A percentile compares a stretch with the other conserved stretches of the same genome.
phyloP scores from a whole-genome alignment of 2,329 filamentous ascomycete species.

The Nothophoma quercina region DNA sequence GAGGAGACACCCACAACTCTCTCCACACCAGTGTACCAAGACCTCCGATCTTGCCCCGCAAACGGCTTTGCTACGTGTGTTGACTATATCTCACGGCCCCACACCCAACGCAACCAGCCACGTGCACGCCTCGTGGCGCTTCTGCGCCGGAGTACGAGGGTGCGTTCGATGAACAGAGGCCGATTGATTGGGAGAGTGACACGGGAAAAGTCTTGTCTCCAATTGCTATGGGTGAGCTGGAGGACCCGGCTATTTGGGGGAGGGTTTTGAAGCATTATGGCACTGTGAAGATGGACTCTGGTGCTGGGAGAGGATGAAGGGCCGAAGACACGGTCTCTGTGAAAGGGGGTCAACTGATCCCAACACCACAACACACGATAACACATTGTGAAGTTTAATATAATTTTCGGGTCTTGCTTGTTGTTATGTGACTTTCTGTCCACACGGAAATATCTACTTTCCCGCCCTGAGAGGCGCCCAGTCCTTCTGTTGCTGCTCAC shows the following conservation, averaged over 20 bases:
- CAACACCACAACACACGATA: too few relatives aligned
- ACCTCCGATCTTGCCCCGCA: neutral
- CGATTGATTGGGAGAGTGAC: constrained; percentile 24
- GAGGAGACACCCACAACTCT: neutral
- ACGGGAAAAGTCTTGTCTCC: constrained; percentile 21
- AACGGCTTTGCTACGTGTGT: neutral
- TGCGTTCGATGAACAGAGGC: constrained; percentile 16
- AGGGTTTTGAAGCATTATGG: constrained; percentile 26
- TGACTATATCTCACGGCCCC: neutral
- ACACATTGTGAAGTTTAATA: too few relatives aligned
- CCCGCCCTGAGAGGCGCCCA: constrained; percentile 21
- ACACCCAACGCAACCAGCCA: neutral
- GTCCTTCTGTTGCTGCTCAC: constrained; percentile 27
- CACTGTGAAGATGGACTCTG: constrained; percentile 18
- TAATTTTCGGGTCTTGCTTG: too few relatives aligned
- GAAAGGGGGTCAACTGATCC: too few relatives aligned
- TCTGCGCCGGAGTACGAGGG: constrained; percentile 21
- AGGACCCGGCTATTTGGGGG: constrained; percentile 11
- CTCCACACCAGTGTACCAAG: neutral
- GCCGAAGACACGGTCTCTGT: too few relatives aligned
- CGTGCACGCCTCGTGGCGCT: neutral
- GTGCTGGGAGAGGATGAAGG: constrained; percentile 9
- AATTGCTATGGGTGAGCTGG: constrained; percentile 18
- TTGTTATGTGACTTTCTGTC: too few relatives aligned
- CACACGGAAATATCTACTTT: too few relatives aligned